Conservation (phyloP, 2,329 filamentous ascomycete species). For the Colletotrichum filicis region DNA sequence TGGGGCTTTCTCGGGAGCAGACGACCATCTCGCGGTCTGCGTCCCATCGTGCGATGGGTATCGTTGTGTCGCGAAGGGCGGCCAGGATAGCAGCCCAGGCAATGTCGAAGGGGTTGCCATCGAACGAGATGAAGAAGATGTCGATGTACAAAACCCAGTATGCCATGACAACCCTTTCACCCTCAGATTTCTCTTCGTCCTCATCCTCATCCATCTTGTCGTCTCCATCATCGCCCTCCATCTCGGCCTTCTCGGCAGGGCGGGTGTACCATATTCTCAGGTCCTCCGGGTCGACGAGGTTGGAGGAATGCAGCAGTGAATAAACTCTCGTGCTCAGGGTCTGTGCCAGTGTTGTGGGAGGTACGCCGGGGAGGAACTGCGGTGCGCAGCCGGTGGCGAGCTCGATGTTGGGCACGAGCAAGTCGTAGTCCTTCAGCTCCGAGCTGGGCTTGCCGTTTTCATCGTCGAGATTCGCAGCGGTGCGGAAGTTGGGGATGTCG, state of each 20-base stretch:
- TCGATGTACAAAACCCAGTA: slow-evolving; percentile 98
- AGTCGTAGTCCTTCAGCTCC: slow-evolving; percentile 71
- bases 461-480: slow-evolving; percentile 44
- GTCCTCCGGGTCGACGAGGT: slow-evolving; percentile 73
- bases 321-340: slow-evolving; percentile 84
- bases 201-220: slow-evolving; percentile 49
- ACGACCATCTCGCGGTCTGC: slow-evolving; percentile 81
- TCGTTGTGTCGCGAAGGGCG: slow-evolving; percentile 79
- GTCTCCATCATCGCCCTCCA: slow-evolving; percentile 51
- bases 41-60: slow-evolving; percentile 88
- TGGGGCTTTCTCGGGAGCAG: slow-evolving; percentile 72
- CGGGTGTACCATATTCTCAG: slow-evolving; percentile 78
- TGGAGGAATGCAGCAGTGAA: slow-evolving; percentile 77
- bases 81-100: slow-evolving; percentile 88
- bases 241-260: slow-evolving; percentile 57
- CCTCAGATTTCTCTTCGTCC: slow-evolving; percentile 41
- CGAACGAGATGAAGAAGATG: slow-evolving; percentile 91
- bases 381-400: slow-evolving; percentile 91
- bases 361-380: slow-evolving; percentile 83
- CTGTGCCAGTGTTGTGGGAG: slow-evolving; percentile 84
- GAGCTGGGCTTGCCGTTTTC: slow-evolving; percentile 38
- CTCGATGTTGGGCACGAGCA: slow-evolving; percentile 94
- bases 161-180: slow-evolving; percentile 69
- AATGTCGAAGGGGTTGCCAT: slow-evolving; percentile 91
- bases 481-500: slow-evolving; percentile 76